Evolutionary conservation across 78 protist genomes (phyloP).

Genomic region (Dictyostelium firmibasis): DNA sequence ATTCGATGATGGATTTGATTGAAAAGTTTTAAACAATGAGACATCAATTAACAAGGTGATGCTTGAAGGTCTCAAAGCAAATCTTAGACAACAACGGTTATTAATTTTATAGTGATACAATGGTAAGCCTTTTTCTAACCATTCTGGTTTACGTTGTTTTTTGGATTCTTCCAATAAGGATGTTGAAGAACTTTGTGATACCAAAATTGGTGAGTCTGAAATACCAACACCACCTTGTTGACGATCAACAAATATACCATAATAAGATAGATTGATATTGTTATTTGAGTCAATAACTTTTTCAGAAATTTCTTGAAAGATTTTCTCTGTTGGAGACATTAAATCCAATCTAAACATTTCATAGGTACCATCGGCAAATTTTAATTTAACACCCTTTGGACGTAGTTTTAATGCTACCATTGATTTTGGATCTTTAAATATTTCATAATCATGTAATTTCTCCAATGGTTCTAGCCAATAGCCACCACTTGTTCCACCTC

Average conservation of each 20-base stretch:
- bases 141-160: slow-evolving; percentile 43
- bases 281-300: slow-evolving; percentile 62
- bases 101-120: slow-evolving; percentile 55
- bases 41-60: slow-evolving; percentile 19
- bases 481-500: background rate
- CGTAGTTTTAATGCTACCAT: background rate
- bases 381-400: slow-evolving; percentile 48
- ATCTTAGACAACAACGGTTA: slow-evolving; percentile 65
- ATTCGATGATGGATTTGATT: background rate
- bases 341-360: slow-evolving; percentile 43
- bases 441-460: slow-evolving; percentile 58
- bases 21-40: slow-evolving; percentile 6
- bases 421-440: slow-evolving; percentile 61
- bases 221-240: background rate
- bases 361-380: slow-evolving; percentile 67
- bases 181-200: background rate
- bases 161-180: background rate
- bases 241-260: slow-evolving; percentile 64
- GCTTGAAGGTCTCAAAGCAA: slow-evolving; percentile 56
- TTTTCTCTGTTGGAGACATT: slow-evolving; percentile 52
- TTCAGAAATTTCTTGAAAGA: slow-evolving; percentile 59
- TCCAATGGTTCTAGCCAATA: slow-evolving; percentile 77
- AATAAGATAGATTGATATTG: slow-evolving; percentile 32
- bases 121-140: slow-evolving; percentile 69
- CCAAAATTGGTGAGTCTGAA: background rate